Conservation (phyloP, 2,329 filamentous ascomycete genomes). For the Nectriaceae sp. region DNA sequence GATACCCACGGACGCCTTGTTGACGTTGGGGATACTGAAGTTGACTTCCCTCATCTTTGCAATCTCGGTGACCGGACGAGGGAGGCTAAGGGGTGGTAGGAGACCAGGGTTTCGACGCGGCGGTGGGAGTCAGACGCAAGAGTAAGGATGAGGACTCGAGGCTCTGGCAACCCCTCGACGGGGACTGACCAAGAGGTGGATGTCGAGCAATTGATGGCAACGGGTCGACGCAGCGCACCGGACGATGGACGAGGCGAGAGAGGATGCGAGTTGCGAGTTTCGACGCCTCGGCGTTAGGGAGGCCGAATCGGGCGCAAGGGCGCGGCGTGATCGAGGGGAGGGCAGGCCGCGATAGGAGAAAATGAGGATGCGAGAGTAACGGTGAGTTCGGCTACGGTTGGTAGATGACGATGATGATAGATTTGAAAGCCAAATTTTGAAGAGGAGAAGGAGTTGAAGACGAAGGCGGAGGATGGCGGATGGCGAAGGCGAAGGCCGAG, state of each 20-base stretch:
- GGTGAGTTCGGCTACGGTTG: not conserved
- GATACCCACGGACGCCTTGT: conserved; percentile 98
- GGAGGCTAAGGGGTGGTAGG: conserved; percentile 13
- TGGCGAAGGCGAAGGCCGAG: not conserved
- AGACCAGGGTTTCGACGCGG: conserved; percentile 7
- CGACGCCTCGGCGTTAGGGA: not conserved
- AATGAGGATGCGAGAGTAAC: not conserved
- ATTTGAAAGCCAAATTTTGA: not conserved
- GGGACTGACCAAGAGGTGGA: conserved; percentile 8
- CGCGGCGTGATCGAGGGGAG: not conserved
- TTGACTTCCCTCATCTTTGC: conserved; percentile 97
- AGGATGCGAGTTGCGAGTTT: not conserved
- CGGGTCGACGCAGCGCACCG: not conserved
- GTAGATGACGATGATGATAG: not conserved
- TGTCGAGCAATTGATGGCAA: not conserved
- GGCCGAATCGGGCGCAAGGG: conserved; percentile 1
- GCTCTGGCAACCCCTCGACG: conserved; percentile 18
- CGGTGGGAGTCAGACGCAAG: not conserved
- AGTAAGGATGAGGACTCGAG: not conserved
- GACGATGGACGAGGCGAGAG: not conserved
- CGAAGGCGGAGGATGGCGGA: not conserved
- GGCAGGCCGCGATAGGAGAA: not conserved
- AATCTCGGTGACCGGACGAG: conserved; percentile 18
- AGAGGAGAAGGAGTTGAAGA: not conserved
- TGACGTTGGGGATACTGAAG: conserved; percentile 98